Base-by-base conservation (phyloP, 176 grass and related monocot species). In the Aegilops longissima region DNA sequence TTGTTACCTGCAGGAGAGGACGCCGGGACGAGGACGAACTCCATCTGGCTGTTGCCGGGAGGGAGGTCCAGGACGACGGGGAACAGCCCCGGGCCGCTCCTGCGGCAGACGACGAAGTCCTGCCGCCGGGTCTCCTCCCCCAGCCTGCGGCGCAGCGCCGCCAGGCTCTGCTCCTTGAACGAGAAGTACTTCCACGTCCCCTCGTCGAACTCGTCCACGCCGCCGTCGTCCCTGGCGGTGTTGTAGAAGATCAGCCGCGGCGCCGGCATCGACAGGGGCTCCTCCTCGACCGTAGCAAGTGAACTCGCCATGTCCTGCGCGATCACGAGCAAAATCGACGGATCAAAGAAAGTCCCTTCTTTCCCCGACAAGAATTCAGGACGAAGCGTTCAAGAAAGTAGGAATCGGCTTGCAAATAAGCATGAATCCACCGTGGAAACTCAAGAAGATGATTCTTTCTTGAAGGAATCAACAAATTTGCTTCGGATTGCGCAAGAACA, bases 51-150 rank as follows among this genome's bases (percentile, higher is more conserved):
- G 81, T 84, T 91, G 81, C 89, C 89, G 61, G 89, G 89, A 27
- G 90, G 85, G 51, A 91, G 85, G 86, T 88, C 82, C 20, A 91
- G 86, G 77, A 88, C 77, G 70, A 88, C 70, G 39, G 90, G 90
- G 76, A 85, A 88, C 49, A 91, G 62, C 70, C 77, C 67, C 8
- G 61, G 75, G 38, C 59, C 12, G 17, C 62, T 61, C 85, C 85
- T 52, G 81, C 90, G 77, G 82, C 90, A 91, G 82, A 91, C n/a
- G 77, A 85, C 18, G 77, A 91, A 85, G 77, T 81, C 90, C 27
- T 61, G 66, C 17, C 73, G 76, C 27, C 42, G 64, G 47, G 86
- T 85, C 81, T 84, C 90, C 70, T 77, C 61, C 20, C 20, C 40
- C 44, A 91, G 86, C 77, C 70, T 61, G 12, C 70, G 82, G 81